phyloP scores from a whole-genome alignment of 2,329 filamentous ascomycete species.

The Boeremia exigua region DNA sequence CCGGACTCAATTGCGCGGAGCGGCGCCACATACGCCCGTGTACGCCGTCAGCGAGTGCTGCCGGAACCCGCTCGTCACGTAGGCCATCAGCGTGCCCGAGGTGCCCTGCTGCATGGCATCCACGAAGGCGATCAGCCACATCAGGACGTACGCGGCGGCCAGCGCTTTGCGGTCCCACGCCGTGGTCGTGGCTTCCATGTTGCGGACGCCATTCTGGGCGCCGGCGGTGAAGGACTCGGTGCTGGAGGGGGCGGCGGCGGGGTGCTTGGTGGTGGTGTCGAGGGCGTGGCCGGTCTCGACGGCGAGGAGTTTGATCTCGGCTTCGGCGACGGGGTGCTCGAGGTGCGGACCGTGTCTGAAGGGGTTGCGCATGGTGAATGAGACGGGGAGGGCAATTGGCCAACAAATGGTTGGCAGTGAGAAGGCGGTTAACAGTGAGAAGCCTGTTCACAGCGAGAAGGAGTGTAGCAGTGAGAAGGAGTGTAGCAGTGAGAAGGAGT shows the following conservation, averaged over 20 bases:
- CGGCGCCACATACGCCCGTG: conserved; percentile 25
- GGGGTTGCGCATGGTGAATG: conserved; percentile 4
- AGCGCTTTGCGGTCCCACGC: conserved; percentile 50
- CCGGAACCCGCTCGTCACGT: conserved; percentile 46
- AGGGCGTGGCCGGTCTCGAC: conserved; percentile 15
- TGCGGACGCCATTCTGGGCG: conserved; percentile 47
- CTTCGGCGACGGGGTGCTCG: conserved; percentile 2
- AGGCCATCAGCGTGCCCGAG: conserved; percentile 40
- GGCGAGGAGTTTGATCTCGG: conserved; percentile 12
- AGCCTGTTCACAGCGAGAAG: too few relatives aligned
- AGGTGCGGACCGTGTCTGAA: conserved; percentile 1
- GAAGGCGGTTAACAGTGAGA: too few relatives aligned
- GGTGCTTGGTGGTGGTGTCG: conserved; percentile 13
- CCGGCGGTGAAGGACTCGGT: conserved; percentile 10
- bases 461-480: too few relatives aligned
- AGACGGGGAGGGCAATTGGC: too few relatives aligned
- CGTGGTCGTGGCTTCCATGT: conserved; percentile 50
- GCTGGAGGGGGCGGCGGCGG: conserved; percentile 11
- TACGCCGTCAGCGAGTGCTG: conserved; percentile 41
- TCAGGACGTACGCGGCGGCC: conserved; percentile 45
- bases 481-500: too few relatives aligned
- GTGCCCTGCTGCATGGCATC: conserved; percentile 52
- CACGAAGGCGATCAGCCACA: conserved; percentile 31
- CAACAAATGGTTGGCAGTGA: too few relatives aligned
- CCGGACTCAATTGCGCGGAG: neutral